A percentile compares a stretch with the other conserved stretches of the same genome.
phyloP scores from a whole-genome alignment of 2,329 filamentous ascomycete genomes.

The Aspergillus luchuensis region DNA sequence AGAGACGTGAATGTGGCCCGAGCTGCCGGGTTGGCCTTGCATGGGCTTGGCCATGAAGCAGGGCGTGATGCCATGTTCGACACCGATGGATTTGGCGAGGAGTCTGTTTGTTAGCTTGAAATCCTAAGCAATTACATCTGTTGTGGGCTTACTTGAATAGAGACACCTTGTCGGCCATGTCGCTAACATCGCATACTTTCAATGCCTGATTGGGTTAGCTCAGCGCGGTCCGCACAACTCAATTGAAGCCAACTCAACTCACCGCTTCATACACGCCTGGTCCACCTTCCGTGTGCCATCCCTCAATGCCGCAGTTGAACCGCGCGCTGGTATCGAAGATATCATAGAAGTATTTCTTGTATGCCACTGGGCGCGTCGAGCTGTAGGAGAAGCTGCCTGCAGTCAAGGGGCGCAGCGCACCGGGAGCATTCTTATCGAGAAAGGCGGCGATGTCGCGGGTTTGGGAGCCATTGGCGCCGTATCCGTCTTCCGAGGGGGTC shows the following conservation, averaged over 20 bases:
- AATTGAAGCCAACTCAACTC: conserved; percentile 26
- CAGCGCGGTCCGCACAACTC: conserved; percentile 22
- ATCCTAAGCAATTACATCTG: too few relatives aligned
- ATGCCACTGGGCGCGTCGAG: conserved; percentile 78
- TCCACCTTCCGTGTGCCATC: conserved; percentile 91
- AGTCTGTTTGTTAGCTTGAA: conserved; percentile 52
- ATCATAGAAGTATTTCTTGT: conserved; percentile 86
- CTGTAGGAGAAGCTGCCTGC: conserved; percentile 96
- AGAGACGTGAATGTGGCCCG: conserved; percentile 90
- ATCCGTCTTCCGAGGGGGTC: conserved; percentile 31
- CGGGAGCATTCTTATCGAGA: conserved; percentile 69
- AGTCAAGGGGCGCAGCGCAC: conserved; percentile 74
- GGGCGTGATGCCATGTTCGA: conserved; percentile 83
- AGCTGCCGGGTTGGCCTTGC: conserved; percentile 86
- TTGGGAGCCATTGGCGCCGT: conserved; percentile 69
- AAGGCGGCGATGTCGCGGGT: conserved; percentile 75
- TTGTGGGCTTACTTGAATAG: conserved; percentile 71
- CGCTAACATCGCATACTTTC: conserved; percentile 78
- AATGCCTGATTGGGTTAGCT: conserved; percentile 56
- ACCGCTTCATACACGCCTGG: conserved; percentile 91
- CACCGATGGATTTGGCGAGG: conserved; percentile 81
- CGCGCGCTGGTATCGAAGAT: conserved; percentile 76
- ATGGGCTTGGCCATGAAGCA: conserved; percentile 98
- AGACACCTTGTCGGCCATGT: conserved; percentile 86
- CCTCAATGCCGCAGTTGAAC: conserved; percentile 80